Base-by-base conservation (phyloP, 1,139 yeast species). In the Groenewaldozyma sp. region DNA sequence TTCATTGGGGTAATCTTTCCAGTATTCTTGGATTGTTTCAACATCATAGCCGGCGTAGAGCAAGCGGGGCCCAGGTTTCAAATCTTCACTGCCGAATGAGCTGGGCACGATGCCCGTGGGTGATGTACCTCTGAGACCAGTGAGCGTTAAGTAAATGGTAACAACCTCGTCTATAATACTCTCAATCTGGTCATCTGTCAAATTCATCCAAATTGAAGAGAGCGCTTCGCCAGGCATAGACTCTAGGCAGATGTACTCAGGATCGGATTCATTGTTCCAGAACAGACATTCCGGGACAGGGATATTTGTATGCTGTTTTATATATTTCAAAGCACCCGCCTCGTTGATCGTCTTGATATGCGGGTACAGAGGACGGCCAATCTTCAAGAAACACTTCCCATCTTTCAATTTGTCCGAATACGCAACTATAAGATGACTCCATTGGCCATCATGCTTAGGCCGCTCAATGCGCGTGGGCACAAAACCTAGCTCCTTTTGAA, bases 201-300 rank as follows among this genome's bases (percentile, higher is more conserved):
- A 27, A 7, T 16, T 17, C 10, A 6, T 11, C 37, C 37, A 35
- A 4, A 35, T 24, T n/a, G 11, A 13, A 9, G 37, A 26, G 6
- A 35, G 20, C 5, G 37, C 20, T 16, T 35, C 37, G 14, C 37
- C 37, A 5, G 16, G 21, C 17, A 35, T 16, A 16, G 27, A 28
- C 22, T 14, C 11, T 4, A 11, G 7, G 18, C 37, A 35, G 6
- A 24, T 27, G 20, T 35, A 35, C 18, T 35, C 37, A 17, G 16
- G 20, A 31, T 35, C 37, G 6, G 17, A 24, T 11, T 22, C 31
- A 10, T 14, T 24, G 16, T 27, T 27, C 33, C 37, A 35, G 24
- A 35, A 35, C 4, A 35, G 17, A 17, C 24, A 28, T n/a, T 20
- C 26, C 5, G 37, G 37, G 18, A 35, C 37, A 17, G 37, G 24